phyloP scores from a whole-genome alignment of 805 yeast species.

The Zygotorulaspora florentina region DNA sequence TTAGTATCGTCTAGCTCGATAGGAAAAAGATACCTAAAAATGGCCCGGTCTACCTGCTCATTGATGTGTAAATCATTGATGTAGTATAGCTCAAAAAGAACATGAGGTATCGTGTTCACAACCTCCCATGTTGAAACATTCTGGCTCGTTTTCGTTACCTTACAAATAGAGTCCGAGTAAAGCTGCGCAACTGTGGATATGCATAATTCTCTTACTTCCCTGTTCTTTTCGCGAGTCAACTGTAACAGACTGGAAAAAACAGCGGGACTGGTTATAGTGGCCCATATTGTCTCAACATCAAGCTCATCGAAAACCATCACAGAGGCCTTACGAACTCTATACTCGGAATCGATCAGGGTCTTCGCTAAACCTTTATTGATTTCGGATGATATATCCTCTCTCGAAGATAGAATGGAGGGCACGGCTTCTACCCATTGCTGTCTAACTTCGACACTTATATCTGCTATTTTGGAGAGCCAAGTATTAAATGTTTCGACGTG shows the following conservation, averaged over 20 bases:
- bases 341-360: conserved; percentile 71
- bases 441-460: conserved; percentile 60
- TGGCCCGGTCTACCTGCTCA: conserved; percentile 54
- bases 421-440: conserved; percentile 64
- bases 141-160: conserved; percentile 15
- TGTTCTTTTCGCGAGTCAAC: conserved; percentile 66
- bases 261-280: conserved; percentile 43
- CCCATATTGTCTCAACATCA: conserved; percentile 44
- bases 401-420: conserved; percentile 42
- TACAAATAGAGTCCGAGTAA: conserved; percentile 46
- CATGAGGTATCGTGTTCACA: conserved; percentile 53
- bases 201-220: conserved; percentile 58
- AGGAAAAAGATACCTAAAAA: conserved; percentile 62
- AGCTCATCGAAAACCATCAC: conserved; percentile 49
- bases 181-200: conserved; percentile 51
- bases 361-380: conserved; percentile 56
- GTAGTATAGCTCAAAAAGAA: conserved; percentile 60
- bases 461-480: conserved; percentile 76
- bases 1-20: conserved; percentile 41
- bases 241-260: conserved; percentile 55
- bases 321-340: conserved; percentile 61
- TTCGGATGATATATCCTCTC: conserved; percentile 48
- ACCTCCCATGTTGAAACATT: conserved; percentile 30
- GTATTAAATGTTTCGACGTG: conserved; percentile 59
- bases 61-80: conserved; percentile 69